Evolutionary conservation across 306 rosid species (phyloP), one percentile per base, ranked within the genome.

Genomic region (Luffa acutangula): DNA sequence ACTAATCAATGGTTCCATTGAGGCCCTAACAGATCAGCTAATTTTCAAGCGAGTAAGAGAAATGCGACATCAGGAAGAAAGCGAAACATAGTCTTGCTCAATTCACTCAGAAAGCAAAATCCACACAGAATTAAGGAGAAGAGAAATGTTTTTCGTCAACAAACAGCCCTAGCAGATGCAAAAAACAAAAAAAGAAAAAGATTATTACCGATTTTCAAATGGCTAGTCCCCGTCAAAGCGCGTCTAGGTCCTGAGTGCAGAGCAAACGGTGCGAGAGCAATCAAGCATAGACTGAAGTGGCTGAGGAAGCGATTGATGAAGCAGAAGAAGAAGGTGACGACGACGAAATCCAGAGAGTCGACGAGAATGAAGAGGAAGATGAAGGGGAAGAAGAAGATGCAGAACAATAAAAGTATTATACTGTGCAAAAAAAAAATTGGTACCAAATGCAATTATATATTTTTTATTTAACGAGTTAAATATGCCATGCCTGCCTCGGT

Each of bases 1-100:
- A n/a, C n/a, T n/a, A n/a, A n/a, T n/a, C n/a, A n/a, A n/a, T 66
- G 84, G 85, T 90, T 88, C 98, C 98, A 93, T 81, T 88, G 94
- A 79, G 91, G 88, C 75, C 97, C 98, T 87, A 93, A 83, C 98
- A 89, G 84, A 81, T 93, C 91, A 42, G 98, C 85, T 84, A 92
- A 85, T 85, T 90, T 93, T 20, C 7, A 7, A 0, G 13, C 37
- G 71, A 21, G 36, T 36, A 36, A 31, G 25, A 33, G 48, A 37
- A 33, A 66, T 8, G 36, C 69, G n/a, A 11, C 42, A 33, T 39
- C 74, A 11, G 4, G 14, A 66, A 20, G 12, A 59, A 7, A 6
- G 10, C 66, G 48, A 66, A 37, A 37, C 20, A 66, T 4, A 37
- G 74, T 66, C n/a, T 37, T 4, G 20, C 82, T 60, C 58, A 72